Percentiles rank a stretch among this genome's conserved stretches.
phyloP scores from a whole-genome alignment of 106 monocot genomes.

The Acorus calamus region DNA sequence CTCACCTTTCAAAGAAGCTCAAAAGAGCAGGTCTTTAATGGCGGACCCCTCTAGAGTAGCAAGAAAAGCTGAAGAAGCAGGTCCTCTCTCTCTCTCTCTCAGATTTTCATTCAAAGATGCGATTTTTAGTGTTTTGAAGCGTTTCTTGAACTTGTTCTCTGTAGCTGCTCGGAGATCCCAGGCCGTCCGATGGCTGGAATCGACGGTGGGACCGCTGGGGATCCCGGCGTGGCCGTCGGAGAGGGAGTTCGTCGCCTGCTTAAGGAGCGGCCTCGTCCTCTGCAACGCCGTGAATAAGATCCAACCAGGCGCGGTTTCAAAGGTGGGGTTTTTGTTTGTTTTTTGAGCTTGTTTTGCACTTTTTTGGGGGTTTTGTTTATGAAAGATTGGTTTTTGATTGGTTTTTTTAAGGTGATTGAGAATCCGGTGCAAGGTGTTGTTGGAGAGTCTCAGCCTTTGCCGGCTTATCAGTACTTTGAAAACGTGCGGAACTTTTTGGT shows the following conservation, averaged over 20 bases:
- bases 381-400: constrained; percentile 1
- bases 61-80: constrained; percentile 64
- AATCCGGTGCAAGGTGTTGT: constrained; percentile 23
- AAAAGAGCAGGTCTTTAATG: no score
- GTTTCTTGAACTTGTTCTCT: neutral
- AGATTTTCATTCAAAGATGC: neutral
- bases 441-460: constrained; percentile 36
- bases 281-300: constrained; percentile 74
- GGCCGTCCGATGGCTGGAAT: constrained; percentile 53
- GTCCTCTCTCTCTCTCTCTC: constrained; percentile 7
- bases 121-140: neutral
- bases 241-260: constrained; percentile 42
- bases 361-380: neutral
- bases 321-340: constrained; percentile 13
- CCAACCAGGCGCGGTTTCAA: constrained; percentile 49
- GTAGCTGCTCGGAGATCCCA: constrained; percentile 53
- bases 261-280: constrained; percentile 58
- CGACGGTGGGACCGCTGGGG: constrained; percentile 32
- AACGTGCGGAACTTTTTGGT: constrained; percentile 73
- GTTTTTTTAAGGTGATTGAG: constrained; percentile 30
- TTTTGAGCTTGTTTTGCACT: neutral
- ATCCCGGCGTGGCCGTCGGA: constrained; percentile 42
- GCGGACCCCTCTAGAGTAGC: constrained; percentile 36
- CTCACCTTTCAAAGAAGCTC: no score
- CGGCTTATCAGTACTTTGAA: constrained; percentile 78